Percentiles rank a stretch among this genome's conserved stretches.
These are phyloP conservation scores for Plasmodium vivax DNA, from an alignment of 169 alveolate genomes.

Conservation along the genomic window DNA sequence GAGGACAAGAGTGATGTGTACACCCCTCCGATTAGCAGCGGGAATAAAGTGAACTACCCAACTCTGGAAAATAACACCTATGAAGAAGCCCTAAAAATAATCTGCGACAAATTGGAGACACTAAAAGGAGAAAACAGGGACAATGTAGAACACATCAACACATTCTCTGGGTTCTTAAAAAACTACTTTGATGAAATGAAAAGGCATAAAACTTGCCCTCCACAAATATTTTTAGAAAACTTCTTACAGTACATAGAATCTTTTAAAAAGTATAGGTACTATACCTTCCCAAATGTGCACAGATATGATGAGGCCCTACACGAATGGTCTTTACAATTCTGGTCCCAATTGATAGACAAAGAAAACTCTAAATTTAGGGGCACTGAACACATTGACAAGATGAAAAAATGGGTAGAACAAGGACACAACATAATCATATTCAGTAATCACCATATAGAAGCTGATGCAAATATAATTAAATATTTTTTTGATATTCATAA, in stretches of 20 bases:
- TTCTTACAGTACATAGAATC: constrained; percentile 27
- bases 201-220: constrained; percentile 58
- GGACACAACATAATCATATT: constrained; percentile 60
- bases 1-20: neutral
- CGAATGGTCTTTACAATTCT: constrained; percentile 71
- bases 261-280: constrained; percentile 61
- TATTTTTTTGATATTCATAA: constrained; percentile 41
- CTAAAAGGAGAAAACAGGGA: constrained; percentile 44
- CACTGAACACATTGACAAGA: constrained; percentile 34
- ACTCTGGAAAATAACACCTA: constrained; percentile 14
- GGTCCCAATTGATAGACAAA: constrained; percentile 63
- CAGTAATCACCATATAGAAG: constrained; percentile 76
- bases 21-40: neutral
- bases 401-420: constrained; percentile 53
- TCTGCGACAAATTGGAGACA: constrained; percentile 14
- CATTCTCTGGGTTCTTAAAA: constrained; percentile 61
- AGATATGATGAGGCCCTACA: constrained; percentile 55
- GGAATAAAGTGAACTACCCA: neutral
- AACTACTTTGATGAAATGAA: constrained; percentile 49
- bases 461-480: constrained; percentile 75
- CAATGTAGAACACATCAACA: constrained; percentile 16
- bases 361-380: constrained; percentile 66
- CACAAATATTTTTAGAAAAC: constrained; percentile 36
- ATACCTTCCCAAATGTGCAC: constrained; percentile 65
- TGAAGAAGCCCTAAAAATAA: constrained; percentile 33